Evolutionary conservation across 2,329 filamentous ascomycete species (phyloP).

Genomic region (Colletotrichum paranaense): DNA sequence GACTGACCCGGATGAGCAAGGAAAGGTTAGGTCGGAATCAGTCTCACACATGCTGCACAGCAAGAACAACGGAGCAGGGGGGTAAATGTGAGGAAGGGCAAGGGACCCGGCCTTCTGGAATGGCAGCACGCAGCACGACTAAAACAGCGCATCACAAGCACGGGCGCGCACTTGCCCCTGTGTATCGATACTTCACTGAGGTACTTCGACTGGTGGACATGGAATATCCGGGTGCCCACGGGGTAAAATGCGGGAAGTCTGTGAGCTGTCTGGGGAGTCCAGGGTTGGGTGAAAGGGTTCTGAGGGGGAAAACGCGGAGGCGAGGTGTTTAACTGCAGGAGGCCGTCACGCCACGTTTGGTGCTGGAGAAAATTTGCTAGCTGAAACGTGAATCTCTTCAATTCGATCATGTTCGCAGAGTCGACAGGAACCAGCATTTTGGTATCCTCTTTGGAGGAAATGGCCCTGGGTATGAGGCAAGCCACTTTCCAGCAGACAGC

Average conservation of each 20-base stretch:
- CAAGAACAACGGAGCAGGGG: not conserved
- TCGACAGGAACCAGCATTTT: too few relatives aligned
- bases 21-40: not conserved
- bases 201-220: not conserved
- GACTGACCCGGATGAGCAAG: conserved; percentile 31
- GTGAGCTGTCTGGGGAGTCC: conserved; percentile 11
- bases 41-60: not conserved
- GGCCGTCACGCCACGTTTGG: not conserved
- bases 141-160: conserved; percentile 26
- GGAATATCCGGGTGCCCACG: conserved; percentile 18
- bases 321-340: conserved; percentile 13
- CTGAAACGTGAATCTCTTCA: not conserved
- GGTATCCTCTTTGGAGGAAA: not conserved
- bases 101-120: conserved; percentile 33
- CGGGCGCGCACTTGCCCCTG: not conserved
- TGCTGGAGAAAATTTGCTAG: too few relatives aligned
- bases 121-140: conserved; percentile 5
- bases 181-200: too few relatives aligned
- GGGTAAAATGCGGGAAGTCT: conserved; percentile 30
- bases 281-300: conserved; percentile 17
- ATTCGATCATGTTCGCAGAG: not conserved
- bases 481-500: not conserved
- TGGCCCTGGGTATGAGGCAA: not conserved
- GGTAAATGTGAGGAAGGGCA: not conserved
- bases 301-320: conserved; percentile 15